A percentile compares a stretch with the other conserved stretches of the same genome.
These are phyloP conservation scores for Candida labiduridarum DNA, from an alignment of 1,139 yeast genomes.

Conservation along the genomic window DNA sequence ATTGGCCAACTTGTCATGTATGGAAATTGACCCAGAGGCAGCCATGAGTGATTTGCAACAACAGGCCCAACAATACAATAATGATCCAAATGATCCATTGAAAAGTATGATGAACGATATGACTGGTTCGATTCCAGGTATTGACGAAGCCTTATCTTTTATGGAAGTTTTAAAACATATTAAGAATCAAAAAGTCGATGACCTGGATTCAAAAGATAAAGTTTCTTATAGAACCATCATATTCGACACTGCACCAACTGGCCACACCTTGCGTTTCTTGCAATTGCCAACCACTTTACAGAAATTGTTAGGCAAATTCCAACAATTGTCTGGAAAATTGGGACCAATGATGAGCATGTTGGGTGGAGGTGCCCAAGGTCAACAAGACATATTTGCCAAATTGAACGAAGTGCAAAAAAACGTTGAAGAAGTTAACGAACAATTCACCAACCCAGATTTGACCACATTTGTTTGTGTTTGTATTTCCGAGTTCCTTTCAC, in stretches of 20 bases:
- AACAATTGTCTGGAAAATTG: slow-evolving; percentile 80
- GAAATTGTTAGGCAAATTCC: slow-evolving; percentile 81
- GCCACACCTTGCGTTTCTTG: slow-evolving; percentile 91
- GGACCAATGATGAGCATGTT: slow-evolving; percentile 88
- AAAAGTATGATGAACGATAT: slow-evolving; percentile 82
- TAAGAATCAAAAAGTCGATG: slow-evolving; percentile 62
- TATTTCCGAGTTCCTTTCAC: slow-evolving; percentile 91
- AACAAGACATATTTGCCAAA: slow-evolving; percentile 80
- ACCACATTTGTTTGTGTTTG: slow-evolving; percentile 98
- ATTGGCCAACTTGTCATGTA: slow-evolving; percentile 82
- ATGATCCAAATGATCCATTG: slow-evolving; percentile 62
- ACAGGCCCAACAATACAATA: slow-evolving; percentile 56
- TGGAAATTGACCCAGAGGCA: slow-evolving; percentile 98
- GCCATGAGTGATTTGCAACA: slow-evolving; percentile 87
- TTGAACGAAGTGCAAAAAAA: slow-evolving; percentile 80
- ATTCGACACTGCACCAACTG: slow-evolving; percentile 98
- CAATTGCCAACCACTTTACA: slow-evolving; percentile 92
- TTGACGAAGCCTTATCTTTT: slow-evolving; percentile 95
- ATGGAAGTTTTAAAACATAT: slow-evolving; percentile 98
- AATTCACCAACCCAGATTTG: slow-evolving; percentile 92
- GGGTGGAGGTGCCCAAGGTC: slow-evolving; percentile 70
- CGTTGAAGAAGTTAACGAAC: slow-evolving; percentile 87
- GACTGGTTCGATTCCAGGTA: slow-evolving; percentile 95
- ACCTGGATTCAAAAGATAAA: slow-evolving; percentile 25
- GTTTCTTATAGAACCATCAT: slow-evolving; percentile 77